Evolutionary conservation across 768 basidiomycete genomes (phyloP).

Genomic region (Gloeostereum incarnatum): DNA sequence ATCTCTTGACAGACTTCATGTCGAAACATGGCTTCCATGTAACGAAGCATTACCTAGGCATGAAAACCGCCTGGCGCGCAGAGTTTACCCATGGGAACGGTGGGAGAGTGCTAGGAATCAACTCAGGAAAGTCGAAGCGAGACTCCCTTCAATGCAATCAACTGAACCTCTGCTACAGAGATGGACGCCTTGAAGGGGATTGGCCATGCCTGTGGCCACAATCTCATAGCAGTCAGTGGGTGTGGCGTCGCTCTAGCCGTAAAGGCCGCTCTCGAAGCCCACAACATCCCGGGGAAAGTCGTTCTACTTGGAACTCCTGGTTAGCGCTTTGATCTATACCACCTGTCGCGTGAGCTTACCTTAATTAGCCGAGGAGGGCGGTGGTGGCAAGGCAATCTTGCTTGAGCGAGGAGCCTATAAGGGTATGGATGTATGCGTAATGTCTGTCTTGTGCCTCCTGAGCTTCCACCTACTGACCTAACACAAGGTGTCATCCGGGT

Average conservation of each 20-base stretch:
- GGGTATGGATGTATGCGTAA: slow-evolving; percentile 75
- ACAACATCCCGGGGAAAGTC: slow-evolving; percentile 56
- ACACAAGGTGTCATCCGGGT: slow-evolving; percentile 62
- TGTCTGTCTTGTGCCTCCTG: slow-evolving; percentile 29
- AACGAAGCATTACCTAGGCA: slow-evolving; percentile 58
- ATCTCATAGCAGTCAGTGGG: slow-evolving; percentile 73
- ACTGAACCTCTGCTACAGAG: slow-evolving; percentile 8
- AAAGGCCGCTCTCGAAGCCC: slow-evolving; percentile 55
- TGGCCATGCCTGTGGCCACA: slow-evolving; percentile 57
- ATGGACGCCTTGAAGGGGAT: slow-evolving; percentile 43
- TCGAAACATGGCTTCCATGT: slow-evolving; percentile 57
- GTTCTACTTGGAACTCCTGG: slow-evolving; percentile 75
- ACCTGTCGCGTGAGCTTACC: slow-evolving; percentile 3
- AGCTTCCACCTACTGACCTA: background rate
- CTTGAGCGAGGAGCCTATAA: slow-evolving; percentile 70
- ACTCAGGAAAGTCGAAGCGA: slow-evolving; percentile 47
- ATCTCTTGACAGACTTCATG: slow-evolving; percentile 62
- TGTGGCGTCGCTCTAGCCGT: slow-evolving; percentile 69
- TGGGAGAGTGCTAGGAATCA: slow-evolving; percentile 64
- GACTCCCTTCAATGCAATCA: background rate
- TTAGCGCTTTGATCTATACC: slow-evolving; percentile 17
- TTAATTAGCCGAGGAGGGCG: slow-evolving; percentile 61
- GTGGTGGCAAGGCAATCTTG: slow-evolving; percentile 69
- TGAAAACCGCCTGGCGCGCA: slow-evolving; percentile 73
- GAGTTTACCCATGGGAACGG: slow-evolving; percentile 51